Evolutionary conservation across 768 basidiomycete genomes (phyloP).

Genomic region (Naganishia antarctica): DNA sequence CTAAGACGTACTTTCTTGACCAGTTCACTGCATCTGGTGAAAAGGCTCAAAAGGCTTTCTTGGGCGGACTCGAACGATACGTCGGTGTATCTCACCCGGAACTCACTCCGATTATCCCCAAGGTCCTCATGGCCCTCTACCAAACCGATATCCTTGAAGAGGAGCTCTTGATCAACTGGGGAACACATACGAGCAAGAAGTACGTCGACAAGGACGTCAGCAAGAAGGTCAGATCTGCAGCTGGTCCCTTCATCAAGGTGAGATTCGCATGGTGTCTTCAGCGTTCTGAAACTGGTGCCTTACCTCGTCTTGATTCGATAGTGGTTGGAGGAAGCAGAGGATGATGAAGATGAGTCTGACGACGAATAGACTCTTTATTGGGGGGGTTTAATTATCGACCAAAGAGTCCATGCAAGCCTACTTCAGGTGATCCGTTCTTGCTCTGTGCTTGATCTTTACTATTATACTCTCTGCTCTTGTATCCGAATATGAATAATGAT

Average conservation of each 20-base stretch:
- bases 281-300: background rate
- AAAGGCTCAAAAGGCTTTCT: conserved; percentile 88
- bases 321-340: conserved; percentile 30
- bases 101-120: conserved; percentile 68
- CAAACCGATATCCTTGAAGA: conserved; percentile 90
- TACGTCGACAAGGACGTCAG: conserved; percentile 90
- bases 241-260: conserved; percentile 82
- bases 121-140: conserved; percentile 89
- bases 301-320: background rate
- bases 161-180: conserved; percentile 83
- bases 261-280: background rate
- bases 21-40: conserved; percentile 64
- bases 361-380: conserved; percentile 23
- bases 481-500: background rate
- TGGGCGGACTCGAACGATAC: conserved; percentile 86
- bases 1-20: background rate
- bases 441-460: background rate
- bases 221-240: conserved; percentile 90
- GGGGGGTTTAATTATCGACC: no score
- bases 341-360: conserved; percentile 25
- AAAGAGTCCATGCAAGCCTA: no score
- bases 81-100: conserved; percentile 72
- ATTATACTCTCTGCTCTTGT: conserved; percentile 9
- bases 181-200: conserved; percentile 93
- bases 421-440: background rate